Evolutionary conservation across 495 filamentous ascomycete genomes (phyloP).

Genomic region (Aspergillus taichungensis): DNA sequence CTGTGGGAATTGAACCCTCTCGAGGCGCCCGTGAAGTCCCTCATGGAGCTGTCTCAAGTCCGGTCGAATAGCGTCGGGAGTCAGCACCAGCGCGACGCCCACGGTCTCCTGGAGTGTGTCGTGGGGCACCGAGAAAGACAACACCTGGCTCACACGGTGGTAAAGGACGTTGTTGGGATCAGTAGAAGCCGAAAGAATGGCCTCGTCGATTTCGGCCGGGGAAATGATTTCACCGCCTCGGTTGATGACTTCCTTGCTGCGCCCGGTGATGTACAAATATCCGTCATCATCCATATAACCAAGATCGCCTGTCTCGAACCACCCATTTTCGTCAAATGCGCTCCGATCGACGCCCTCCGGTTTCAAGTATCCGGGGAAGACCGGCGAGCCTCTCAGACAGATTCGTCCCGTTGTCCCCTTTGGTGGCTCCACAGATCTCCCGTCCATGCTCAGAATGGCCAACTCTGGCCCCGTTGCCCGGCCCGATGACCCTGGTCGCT

Average conservation of each 20-base stretch:
- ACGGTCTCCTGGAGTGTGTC: constrained; percentile 39
- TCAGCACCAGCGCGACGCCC: constrained; percentile 29
- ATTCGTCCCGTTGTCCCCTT: constrained; percentile 26
- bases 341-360: constrained; percentile 24
- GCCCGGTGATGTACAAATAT: constrained; percentile 59
- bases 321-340: constrained; percentile 30
- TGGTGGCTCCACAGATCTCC: constrained; percentile 4
- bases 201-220: constrained; percentile 74
- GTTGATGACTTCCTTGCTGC: constrained; percentile 73
- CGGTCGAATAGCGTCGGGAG: constrained; percentile 16
- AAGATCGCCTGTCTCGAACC: constrained; percentile 42
- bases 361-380: constrained; percentile 35
- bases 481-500: constrained; percentile 35
- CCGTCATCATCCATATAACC: constrained; percentile 46
- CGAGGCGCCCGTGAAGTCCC: constrained; percentile 21
- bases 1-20: constrained; percentile 33
- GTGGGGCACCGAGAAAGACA: constrained; percentile 34
- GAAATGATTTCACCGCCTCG: constrained; percentile 73
- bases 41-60: constrained; percentile 29
- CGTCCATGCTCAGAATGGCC: constrained; percentile 21
- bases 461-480: constrained; percentile 33
- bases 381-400: constrained; percentile 33
- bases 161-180: constrained; percentile 20
- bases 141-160: constrained; percentile 24
- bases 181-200: constrained; percentile 43